Conservation (phyloP, 208 protist species). For the Leishmania braziliensis region DNA sequence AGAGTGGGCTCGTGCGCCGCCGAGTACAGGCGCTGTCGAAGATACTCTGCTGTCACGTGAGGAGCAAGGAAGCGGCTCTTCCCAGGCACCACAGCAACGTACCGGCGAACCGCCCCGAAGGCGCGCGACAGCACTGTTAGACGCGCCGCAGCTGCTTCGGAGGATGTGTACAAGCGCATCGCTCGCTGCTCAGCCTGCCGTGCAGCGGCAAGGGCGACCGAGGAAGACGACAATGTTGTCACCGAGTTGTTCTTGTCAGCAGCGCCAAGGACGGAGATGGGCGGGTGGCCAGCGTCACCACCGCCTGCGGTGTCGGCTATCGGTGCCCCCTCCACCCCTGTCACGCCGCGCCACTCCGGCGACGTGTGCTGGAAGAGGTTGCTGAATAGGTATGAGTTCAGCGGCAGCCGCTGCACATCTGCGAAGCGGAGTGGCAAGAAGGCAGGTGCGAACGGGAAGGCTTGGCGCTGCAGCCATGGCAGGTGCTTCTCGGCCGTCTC, state of each 20-base stretch:
- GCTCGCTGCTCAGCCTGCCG: slow-evolving; percentile 18
- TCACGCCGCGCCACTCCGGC: slow-evolving; percentile 13
- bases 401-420: slow-evolving; percentile 54
- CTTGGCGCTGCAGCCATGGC: slow-evolving; percentile 72
- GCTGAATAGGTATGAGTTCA: slow-evolving; percentile 85
- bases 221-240: slow-evolving; percentile 1
- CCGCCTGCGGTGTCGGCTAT: neutral
- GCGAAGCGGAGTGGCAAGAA: slow-evolving; percentile 52
- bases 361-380: slow-evolving; percentile 44
- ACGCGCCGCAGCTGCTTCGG: slow-evolving; percentile 53
- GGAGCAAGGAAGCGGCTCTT: slow-evolving; percentile 49
- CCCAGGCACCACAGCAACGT: slow-evolving; percentile 39
- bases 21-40: slow-evolving; percentile 56
- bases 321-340: slow-evolving; percentile 12
- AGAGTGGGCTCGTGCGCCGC: slow-evolving; percentile 15
- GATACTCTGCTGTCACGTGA: slow-evolving; percentile 71
- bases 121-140: slow-evolving; percentile 68
- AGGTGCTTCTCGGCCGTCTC: slow-evolving; percentile 52
- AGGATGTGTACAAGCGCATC: slow-evolving; percentile 51
- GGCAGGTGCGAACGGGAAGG: slow-evolving; percentile 60
- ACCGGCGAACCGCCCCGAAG: slow-evolving; percentile 73
- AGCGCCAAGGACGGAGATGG: neutral
- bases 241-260: neutral
- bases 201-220: neutral
- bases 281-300: neutral